Evolutionary conservation across 768 basidiomycete species (phyloP).

Genomic region (Leucosporidium creatinivorum): DNA sequence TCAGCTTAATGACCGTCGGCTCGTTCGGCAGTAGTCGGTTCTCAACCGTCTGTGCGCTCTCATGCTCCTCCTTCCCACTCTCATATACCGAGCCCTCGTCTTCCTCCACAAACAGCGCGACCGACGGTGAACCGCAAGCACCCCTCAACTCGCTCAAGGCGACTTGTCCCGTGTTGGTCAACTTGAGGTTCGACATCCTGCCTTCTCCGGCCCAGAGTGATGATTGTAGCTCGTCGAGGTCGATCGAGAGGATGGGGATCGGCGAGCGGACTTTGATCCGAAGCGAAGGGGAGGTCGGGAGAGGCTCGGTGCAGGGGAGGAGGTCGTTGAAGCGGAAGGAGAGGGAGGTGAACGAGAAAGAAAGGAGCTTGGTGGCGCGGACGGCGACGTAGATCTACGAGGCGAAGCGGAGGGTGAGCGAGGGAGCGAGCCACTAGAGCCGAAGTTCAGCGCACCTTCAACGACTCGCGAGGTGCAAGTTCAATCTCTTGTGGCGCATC

Average conservation of each 20-base stretch:
- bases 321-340: slow-evolving; percentile 28
- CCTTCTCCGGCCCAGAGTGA: slow-evolving; percentile 39
- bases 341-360: slow-evolving; percentile 12
- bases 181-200: slow-evolving; percentile 39
- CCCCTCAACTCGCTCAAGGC: slow-evolving; percentile 6
- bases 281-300: slow-evolving; percentile 60
- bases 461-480: slow-evolving; percentile 17
- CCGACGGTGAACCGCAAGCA: slow-evolving; percentile 16
- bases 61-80: not conserved
- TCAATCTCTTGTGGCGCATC: slow-evolving; percentile 50
- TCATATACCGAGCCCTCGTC: not conserved
- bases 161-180: slow-evolving; percentile 25
- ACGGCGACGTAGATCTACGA: slow-evolving; percentile 23
- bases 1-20: slow-evolving; percentile 40
- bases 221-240: slow-evolving; percentile 28
- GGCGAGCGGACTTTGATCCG: slow-evolving; percentile 58
- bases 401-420: not conserved
- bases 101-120: not conserved
- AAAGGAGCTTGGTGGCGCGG: not conserved
- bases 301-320: slow-evolving; percentile 59
- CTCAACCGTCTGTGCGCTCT: not conserved
- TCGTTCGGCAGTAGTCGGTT: not conserved
- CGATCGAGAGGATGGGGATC: slow-evolving; percentile 54
- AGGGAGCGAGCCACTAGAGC: not conserved
- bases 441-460: slow-evolving; percentile 3